phyloP scores from a whole-genome alignment of 2,329 filamentous ascomycete species.

The Colletotrichum cordylinicola region DNA sequence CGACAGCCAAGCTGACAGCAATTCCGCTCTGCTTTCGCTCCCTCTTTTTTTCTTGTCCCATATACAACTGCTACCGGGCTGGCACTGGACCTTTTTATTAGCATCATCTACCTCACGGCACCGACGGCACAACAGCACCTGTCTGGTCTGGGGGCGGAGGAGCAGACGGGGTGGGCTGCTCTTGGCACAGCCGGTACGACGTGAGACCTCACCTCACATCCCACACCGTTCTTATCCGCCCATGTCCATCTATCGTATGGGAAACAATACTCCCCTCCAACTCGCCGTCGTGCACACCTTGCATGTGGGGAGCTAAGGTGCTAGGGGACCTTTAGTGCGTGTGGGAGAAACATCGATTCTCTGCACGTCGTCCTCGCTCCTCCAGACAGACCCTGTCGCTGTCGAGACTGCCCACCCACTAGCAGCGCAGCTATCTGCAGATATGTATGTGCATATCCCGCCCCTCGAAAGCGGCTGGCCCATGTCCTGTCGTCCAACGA shows the following conservation, averaged over 20 bases:
- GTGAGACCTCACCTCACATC: slow-evolving; percentile 21
- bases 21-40: not conserved
- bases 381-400: slow-evolving; percentile 10
- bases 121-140: not conserved
- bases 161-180: not conserved
- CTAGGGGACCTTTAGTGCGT: slow-evolving; percentile 20
- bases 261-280: slow-evolving; percentile 4
- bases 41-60: not conserved
- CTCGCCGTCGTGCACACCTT: slow-evolving; percentile 12
- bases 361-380: slow-evolving; percentile 10
- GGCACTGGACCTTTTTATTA: not conserved
- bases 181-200: slow-evolving; percentile 13
- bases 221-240: slow-evolving; percentile 16
- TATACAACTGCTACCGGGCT: not conserved
- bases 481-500: slow-evolving; percentile 14
- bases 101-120: slow-evolving; percentile 1
- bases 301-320: slow-evolving; percentile 20
- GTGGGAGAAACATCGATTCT: slow-evolving; percentile 20
- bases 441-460: slow-evolving; percentile 24
- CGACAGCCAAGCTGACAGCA: slow-evolving; percentile 2
- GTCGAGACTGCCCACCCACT: slow-evolving; percentile 14
- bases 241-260: slow-evolving; percentile 7
- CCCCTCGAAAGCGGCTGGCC: slow-evolving; percentile 13
- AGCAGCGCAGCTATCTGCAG: slow-evolving; percentile 20
- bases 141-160: not conserved